A percentile compares a stretch with the other conserved stretches of the same genome.
Evolutionary conservation across 2,329 filamentous ascomycete genomes (phyloP).

Genomic region (Lecanoromycetidae sp.): DNA sequence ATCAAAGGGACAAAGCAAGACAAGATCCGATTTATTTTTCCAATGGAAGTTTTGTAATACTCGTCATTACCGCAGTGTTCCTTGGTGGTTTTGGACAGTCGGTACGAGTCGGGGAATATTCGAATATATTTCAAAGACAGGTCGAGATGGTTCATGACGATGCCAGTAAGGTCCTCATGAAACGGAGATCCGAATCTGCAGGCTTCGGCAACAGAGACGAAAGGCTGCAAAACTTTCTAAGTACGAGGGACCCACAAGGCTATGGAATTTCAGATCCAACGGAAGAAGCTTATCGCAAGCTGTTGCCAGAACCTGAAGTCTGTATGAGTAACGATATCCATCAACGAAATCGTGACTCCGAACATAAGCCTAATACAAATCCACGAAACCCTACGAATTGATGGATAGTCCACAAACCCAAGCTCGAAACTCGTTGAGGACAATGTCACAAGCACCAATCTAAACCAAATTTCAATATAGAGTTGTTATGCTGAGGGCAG

Average conservation of each 20-base stretch:
- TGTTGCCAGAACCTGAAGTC: slow-evolving; percentile 18
- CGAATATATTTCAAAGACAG: slow-evolving; percentile 51
- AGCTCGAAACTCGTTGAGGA: too few relatives aligned
- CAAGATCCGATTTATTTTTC: slow-evolving; percentile 56
- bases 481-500: too few relatives aligned
- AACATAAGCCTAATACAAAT: background rate
- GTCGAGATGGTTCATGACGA: slow-evolving; percentile 54
- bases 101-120: slow-evolving; percentile 52
- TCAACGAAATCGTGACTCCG: background rate
- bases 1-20: slow-evolving; percentile 41
- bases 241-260: slow-evolving; percentile 47
- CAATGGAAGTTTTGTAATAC: slow-evolving; percentile 62
- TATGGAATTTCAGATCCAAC: slow-evolving; percentile 34
- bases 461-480: too few relatives aligned
- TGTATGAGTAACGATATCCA: slow-evolving; percentile 13
- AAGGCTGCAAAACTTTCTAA: slow-evolving; percentile 65
- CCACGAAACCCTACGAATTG: background rate
- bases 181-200: slow-evolving; percentile 40
- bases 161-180: slow-evolving; percentile 51
- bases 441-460: too few relatives aligned
- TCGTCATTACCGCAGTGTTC: slow-evolving; percentile 58
- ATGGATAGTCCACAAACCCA: too few relatives aligned
- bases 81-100: slow-evolving; percentile 62
- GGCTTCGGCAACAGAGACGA: slow-evolving; percentile 41
- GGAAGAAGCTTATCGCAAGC: slow-evolving; percentile 28